Evolutionary conservation across 78 protist genomes (phyloP), one percentile per base, ranked within the genome.

Genomic region (Dictyostelium purpureum): DNA sequence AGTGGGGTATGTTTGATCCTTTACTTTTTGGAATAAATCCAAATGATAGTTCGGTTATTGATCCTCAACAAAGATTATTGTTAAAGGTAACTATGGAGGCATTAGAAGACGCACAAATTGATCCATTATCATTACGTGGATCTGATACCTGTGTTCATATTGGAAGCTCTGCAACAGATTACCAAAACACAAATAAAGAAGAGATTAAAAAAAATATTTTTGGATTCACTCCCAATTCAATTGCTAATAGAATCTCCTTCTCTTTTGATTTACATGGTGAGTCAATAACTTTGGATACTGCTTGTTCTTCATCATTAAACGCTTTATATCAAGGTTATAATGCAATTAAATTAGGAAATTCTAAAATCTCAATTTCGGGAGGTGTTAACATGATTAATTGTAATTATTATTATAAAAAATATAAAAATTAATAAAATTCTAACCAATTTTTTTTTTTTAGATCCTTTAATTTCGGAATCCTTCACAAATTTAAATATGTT

Each of bases 291-390:
- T 4, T 96, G 3, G 98, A 97, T 67, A 95, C 98, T 12, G 98
- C 98, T 11, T 96, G 98, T 83, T 78, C 95, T 19, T 75, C 95
- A n/a, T 87, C 97, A 5, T 91, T 97, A 45, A 93, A 91, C 38
- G 97, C 98, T 12, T 1, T 94, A 10, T 61, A 76, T 24, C 26
- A 71, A 26, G 98, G 97, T 19, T 1, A 14, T 51, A 24, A 40
- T n/a, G 89, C 92, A 37, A 45, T 97, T 43, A 65, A 85, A 24
- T 14, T 37, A 7, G 95, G 96, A 6, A 89, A 76, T 12, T 89
- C 96, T 76, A 69, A 83, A 37, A 11, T 38, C 54, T 97, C 98
- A 6, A 31, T 97, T 6, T 95, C 45, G 7, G 97, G 92, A 2
- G 98, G 96, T 21, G 91, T 54, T 66, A 95, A 89, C 6, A 24